Conservation (phyloP, 805 yeast species). For the Lachancea quebecensis region DNA sequence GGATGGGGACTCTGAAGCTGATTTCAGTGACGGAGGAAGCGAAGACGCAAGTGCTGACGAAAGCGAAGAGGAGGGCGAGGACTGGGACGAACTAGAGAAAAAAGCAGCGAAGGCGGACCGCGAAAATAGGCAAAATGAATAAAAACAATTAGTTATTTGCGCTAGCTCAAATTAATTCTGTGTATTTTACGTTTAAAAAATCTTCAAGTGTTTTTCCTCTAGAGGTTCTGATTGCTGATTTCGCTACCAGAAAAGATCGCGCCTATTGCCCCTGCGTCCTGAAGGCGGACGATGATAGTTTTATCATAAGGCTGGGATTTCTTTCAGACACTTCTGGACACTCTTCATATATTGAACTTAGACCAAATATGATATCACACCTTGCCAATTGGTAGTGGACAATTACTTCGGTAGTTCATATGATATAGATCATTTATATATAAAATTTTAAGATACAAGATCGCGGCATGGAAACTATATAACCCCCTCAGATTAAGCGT, state of each 20-base stretch:
- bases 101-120: slow-evolving; percentile 36
- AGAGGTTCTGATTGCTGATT: too few species aligned
- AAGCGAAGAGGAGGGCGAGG: slow-evolving; percentile 34
- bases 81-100: slow-evolving; percentile 35
- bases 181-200: neutral
- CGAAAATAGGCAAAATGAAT: slow-evolving; percentile 15
- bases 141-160: neutral
- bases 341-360: too few species aligned
- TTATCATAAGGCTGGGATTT: too few species aligned
- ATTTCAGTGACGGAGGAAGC: slow-evolving; percentile 16
- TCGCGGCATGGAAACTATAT: neutral
- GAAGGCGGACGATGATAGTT: too few species aligned
- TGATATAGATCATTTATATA: neutral
- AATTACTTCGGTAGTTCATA: too few species aligned
- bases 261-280: too few species aligned
- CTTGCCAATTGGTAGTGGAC: too few species aligned
- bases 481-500: slow-evolving; percentile 28
- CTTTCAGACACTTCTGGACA: too few species aligned
- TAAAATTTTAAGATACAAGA: neutral
- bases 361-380: too few species aligned
- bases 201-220: neutral
- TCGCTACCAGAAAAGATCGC: too few species aligned
- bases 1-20: slow-evolving; percentile 32
- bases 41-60: slow-evolving; percentile 32
- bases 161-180: neutral